phyloP scores from a whole-genome alignment of 2,329 filamentous ascomycete genomes.

The Coniochaeta sp. region DNA sequence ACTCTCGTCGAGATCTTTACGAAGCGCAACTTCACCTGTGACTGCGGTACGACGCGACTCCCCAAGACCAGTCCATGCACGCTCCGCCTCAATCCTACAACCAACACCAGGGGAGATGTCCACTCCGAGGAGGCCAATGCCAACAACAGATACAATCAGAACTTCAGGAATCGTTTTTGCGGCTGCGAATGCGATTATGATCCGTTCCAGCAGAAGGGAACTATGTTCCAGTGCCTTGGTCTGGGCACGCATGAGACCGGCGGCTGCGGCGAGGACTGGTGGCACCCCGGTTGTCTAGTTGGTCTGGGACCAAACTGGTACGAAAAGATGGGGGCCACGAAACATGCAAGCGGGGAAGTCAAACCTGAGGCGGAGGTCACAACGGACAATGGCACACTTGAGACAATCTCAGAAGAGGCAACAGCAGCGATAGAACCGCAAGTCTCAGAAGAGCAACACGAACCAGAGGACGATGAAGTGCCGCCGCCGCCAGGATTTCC shows the following conservation, averaged over 20 bases:
- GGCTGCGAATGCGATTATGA: constrained; percentile 85
- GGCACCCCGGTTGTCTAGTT: constrained; percentile 86
- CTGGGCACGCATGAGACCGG: constrained; percentile 73
- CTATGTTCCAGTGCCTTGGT: constrained; percentile 96
- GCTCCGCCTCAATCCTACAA: constrained; percentile 64
- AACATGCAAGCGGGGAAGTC: constrained; percentile 1
- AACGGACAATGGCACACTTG: constrained; percentile 23
- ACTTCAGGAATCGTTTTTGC: constrained; percentile 90
- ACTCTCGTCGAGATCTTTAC: constrained; percentile 90
- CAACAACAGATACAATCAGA: constrained; percentile 89
- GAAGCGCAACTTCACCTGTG: constrained; percentile 93
- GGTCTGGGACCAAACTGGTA: constrained; percentile 71
- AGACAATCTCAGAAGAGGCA: constrained; percentile 43
- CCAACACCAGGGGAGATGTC: constrained; percentile 69
- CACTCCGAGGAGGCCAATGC: constrained; percentile 65
- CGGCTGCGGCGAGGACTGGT: constrained; percentile 96
- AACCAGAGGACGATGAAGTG: constrained; percentile 47
- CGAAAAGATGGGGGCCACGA: constrained; percentile 32
- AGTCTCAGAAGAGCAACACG: constrained; percentile 21
- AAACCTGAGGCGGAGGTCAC: constrained; percentile 1
- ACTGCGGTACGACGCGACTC: constrained; percentile 85
- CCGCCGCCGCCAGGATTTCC: constrained; percentile 83
- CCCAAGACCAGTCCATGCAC: constrained; percentile 64
- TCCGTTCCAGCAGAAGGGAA: constrained; percentile 81
- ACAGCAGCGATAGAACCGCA: constrained; percentile 23